Evolutionary conservation across 2,329 filamentous ascomycete species (phyloP).

Genomic region (Penicillium sumatraense): DNA sequence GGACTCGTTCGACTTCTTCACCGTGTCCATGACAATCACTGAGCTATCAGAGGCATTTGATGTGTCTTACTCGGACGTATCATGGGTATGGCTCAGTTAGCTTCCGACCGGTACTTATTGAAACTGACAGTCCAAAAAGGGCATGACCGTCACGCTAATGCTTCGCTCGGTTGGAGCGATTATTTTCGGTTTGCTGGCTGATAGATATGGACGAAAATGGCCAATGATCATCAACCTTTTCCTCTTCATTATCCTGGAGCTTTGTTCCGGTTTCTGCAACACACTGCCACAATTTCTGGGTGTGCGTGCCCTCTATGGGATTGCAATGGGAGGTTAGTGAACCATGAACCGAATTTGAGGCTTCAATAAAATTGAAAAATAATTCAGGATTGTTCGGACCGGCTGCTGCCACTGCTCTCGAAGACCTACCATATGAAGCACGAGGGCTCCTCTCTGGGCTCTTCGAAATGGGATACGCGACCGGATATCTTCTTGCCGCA

Average conservation of each 20-base stretch:
- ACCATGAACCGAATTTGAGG: background rate
- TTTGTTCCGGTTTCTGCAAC: constrained; percentile 43
- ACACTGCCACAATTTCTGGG: constrained; percentile 42
- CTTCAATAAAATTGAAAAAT: background rate
- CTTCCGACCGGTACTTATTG: background rate
- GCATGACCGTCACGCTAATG: constrained; percentile 66
- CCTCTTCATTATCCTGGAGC: constrained; percentile 42
- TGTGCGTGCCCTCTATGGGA: constrained; percentile 41
- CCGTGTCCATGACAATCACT: constrained; percentile 63
- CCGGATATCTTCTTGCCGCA: constrained; percentile 42
- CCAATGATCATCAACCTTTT: constrained; percentile 42
- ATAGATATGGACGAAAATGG: constrained; percentile 61
- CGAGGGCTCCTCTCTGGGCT: constrained; percentile 43
- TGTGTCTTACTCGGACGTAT: constrained; percentile 62
- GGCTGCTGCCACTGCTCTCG: constrained; percentile 45
- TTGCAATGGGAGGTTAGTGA: constrained; percentile 41
- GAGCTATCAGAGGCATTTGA: constrained; percentile 59
- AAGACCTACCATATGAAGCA: constrained; percentile 45
- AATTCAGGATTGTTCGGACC: constrained; percentile 28
- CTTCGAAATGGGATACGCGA: constrained; percentile 40
- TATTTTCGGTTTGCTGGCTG: constrained; percentile 59
- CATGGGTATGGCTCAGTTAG: constrained; percentile 54
- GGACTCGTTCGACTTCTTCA: constrained; percentile 71
- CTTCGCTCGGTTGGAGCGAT: constrained; percentile 62
- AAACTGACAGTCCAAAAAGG: constrained; percentile 6